Conservation (phyloP, 768 basidiomycete genomes). For the Tylopilus sp. region DNA sequence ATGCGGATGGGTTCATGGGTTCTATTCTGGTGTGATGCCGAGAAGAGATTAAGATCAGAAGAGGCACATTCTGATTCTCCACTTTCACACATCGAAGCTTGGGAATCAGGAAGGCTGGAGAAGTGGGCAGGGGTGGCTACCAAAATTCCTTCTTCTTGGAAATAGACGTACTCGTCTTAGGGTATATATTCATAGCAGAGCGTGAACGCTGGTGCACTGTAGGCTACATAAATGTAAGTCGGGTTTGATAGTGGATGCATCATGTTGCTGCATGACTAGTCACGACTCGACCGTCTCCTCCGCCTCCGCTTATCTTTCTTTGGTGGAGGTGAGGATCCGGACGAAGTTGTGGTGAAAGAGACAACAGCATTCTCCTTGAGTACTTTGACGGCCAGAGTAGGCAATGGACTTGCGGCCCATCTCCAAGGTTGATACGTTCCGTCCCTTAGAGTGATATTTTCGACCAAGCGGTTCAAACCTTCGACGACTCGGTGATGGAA, state of each 20-base stretch:
- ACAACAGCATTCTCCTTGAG: conserved; percentile 38
- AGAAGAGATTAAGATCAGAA: conserved; percentile 74
- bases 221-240: conserved; percentile 2
- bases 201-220: background rate
- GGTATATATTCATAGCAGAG: conserved; percentile 16
- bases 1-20: conserved; percentile 83
- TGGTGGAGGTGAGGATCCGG: conserved; percentile 26
- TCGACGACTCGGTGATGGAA: conserved; percentile 40
- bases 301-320: conserved; percentile 30
- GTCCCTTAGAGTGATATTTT: conserved; percentile 32
- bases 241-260: background rate
- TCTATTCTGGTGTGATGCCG: conserved; percentile 98
- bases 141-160: conserved; percentile 81
- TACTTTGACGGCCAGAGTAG: conserved; percentile 14
- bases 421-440: conserved; percentile 47
- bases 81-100: conserved; percentile 69
- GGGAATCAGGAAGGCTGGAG: conserved; percentile 69
- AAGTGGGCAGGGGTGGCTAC: conserved; percentile 67
- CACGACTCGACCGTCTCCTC: conserved; percentile 27
- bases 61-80: conserved; percentile 62
- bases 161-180: conserved; percentile 26
- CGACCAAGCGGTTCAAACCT: conserved; percentile 38
- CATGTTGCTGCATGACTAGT: conserved; percentile 6
- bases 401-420: conserved; percentile 35
- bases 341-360: conserved; percentile 27